Evolutionary conservation across 1,139 yeast genomes (phyloP).

Genomic region (Keqinozyma sinolaborantium): DNA sequence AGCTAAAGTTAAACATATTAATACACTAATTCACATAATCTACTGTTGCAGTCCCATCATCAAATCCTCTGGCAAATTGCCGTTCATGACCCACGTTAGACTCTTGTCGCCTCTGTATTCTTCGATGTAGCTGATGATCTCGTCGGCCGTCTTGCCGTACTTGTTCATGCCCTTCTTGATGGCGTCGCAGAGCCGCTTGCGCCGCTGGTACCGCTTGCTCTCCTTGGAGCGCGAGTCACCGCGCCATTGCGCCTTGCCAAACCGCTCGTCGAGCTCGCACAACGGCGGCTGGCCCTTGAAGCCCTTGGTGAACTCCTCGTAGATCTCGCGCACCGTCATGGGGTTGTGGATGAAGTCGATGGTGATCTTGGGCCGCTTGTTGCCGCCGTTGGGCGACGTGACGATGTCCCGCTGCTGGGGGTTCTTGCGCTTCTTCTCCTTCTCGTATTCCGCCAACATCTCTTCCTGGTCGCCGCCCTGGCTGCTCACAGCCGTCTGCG

Average conservation of each 20-base stretch:
- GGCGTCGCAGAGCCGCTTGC: constrained; percentile 45
- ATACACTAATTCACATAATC: neutral
- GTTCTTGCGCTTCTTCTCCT: constrained; percentile 10
- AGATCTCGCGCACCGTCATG: constrained; percentile 43
- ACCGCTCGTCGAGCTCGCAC: constrained; percentile 41
- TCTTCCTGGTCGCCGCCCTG: neutral
- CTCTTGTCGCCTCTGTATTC: constrained; percentile 42
- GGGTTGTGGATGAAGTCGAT: constrained; percentile 46
- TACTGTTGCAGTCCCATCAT: constrained; percentile 2
- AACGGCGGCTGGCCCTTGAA: constrained; percentile 46
- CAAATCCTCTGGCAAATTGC: constrained; percentile 41
- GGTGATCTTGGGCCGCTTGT: constrained; percentile 33
- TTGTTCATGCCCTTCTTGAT: constrained; percentile 40
- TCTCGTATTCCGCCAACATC: constrained; percentile 9
- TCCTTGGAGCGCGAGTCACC: constrained; percentile 49
- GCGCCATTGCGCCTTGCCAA: constrained; percentile 46
- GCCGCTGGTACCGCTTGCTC: constrained; percentile 42
- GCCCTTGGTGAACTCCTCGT: constrained; percentile 46
- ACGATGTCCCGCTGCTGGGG: constrained; percentile 7
- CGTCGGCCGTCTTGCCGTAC: constrained; percentile 42
- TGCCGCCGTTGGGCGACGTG: constrained; percentile 3
- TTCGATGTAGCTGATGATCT: constrained; percentile 40
- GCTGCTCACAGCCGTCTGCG: neutral
- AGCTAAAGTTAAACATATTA: too few relatives aligned
- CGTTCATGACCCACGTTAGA: constrained; percentile 50